Evolutionary conservation across 2,329 filamentous ascomycete species (phyloP).

Genomic region (Paraconiothyrium sp.): DNA sequence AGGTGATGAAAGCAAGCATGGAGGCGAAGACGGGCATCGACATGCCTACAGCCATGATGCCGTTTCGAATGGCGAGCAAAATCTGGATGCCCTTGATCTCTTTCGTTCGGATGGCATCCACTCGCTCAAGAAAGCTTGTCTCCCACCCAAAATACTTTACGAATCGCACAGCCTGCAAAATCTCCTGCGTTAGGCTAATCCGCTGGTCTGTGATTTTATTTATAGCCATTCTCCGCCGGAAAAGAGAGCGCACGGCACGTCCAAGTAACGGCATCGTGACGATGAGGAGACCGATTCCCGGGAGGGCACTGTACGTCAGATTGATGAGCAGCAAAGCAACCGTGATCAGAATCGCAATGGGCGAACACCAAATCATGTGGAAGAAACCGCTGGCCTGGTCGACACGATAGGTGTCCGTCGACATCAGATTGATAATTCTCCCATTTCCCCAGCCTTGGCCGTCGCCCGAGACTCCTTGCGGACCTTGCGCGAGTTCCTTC

Average conservation of each 20-base stretch:
- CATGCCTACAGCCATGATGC: conserved; percentile 83
- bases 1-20: conserved; percentile 93
- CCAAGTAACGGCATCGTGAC: conserved; percentile 81
- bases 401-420: conserved; percentile 91
- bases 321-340: conserved; percentile 85
- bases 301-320: conserved; percentile 86
- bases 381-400: conserved; percentile 90
- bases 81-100: conserved; percentile 78
- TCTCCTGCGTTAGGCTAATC: conserved; percentile 91
- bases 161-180: conserved; percentile 88
- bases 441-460: conserved; percentile 91
- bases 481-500: conserved; percentile 53
- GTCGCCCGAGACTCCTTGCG: conserved; percentile 68
- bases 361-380: conserved; percentile 90
- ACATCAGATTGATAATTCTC: conserved; percentile 92
- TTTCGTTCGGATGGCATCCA: conserved; percentile 75
- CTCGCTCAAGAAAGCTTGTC: conserved; percentile 79
- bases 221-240: conserved; percentile 78
- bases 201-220: conserved; percentile 95
- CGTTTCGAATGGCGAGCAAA: conserved; percentile 83
- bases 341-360: conserved; percentile 79
- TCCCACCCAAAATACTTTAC: conserved; percentile 99
- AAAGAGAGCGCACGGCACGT: conserved; percentile 77
- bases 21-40: conserved; percentile 92
- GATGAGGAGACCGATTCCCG: conserved; percentile 84